Evolutionary conservation across 768 basidiomycete genomes (phyloP).

Genomic region (Calocybe cyanea): DNA sequence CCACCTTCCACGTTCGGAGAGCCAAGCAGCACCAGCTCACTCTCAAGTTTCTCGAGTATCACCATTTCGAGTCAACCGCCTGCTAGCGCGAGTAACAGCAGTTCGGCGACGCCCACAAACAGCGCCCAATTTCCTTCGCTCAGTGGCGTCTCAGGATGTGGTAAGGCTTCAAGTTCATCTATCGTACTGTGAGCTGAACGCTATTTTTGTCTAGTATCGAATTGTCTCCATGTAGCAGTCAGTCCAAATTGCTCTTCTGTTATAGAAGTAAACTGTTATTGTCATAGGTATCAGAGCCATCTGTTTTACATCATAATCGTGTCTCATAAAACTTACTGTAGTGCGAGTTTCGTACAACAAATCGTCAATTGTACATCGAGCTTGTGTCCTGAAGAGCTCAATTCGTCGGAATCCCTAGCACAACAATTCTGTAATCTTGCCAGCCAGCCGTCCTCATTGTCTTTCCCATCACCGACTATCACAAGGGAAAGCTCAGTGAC

Average conservation of each 20-base stretch:
- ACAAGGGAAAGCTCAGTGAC: conserved; percentile 4
- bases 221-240: conserved; percentile 33
- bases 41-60: conserved; percentile 8
- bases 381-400: conserved; percentile 33
- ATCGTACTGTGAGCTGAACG: not conserved
- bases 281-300: conserved; percentile 28
- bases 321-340: conserved; percentile 6
- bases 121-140: conserved; percentile 35
- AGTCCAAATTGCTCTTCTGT: conserved; percentile 43
- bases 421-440: conserved; percentile 42
- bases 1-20: conserved; percentile 17
- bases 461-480: conserved; percentile 18
- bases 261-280: conserved; percentile 48
- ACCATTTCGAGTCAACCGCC: conserved; percentile 4
- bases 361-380: conserved; percentile 34
- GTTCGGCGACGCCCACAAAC: conserved; percentile 25
- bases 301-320: not conserved
- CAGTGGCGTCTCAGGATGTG: conserved; percentile 35
- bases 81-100: conserved; percentile 13
- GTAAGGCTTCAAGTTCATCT: conserved; percentile 16
- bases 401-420: conserved; percentile 38
- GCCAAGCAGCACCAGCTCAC: conserved; percentile 5
- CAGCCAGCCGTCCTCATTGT: conserved; percentile 16
- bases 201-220: conserved; percentile 30
- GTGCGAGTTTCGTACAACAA: conserved; percentile 30